phyloP scores from a whole-genome alignment of 2,329 filamentous ascomycete species.

The Clonostachys byssicola region DNA sequence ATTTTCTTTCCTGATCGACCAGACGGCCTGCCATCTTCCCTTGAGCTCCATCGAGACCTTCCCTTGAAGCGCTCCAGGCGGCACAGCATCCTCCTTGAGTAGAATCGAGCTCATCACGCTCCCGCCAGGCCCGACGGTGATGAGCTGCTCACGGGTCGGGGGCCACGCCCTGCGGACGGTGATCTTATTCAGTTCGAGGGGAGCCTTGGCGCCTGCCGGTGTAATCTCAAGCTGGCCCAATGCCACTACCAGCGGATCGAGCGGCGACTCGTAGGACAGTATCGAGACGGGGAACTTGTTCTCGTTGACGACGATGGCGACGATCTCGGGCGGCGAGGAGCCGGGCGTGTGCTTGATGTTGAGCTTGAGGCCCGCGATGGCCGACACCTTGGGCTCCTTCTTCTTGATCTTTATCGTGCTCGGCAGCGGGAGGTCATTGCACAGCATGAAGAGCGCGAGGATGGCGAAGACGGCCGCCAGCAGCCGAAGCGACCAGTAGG shows the following conservation, averaged over 20 bases:
- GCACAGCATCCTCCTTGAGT: constrained; percentile 27
- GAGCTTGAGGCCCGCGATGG: constrained; percentile 20
- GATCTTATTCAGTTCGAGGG: constrained; percentile 29
- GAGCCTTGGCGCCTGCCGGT: constrained; percentile 20
- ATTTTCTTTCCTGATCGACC: constrained; percentile 13
- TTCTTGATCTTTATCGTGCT: too few species aligned
- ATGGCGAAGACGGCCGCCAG: too few species aligned
- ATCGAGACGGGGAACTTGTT: constrained; percentile 30
- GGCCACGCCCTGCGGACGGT: constrained; percentile 34
- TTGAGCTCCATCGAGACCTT: constrained; percentile 24
- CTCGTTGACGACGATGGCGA: constrained; percentile 32
- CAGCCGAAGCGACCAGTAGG: too few species aligned
- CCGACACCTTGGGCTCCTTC: too few species aligned
- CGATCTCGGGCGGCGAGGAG: constrained; percentile 23
- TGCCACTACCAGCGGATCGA: constrained; percentile 34
- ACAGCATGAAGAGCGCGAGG: too few species aligned
- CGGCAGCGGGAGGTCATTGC: too few species aligned
- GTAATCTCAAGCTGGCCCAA: constrained; percentile 34
- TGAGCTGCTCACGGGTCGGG: constrained; percentile 26
- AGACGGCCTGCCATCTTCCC: constrained; percentile 29
- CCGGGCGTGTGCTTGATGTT: constrained; percentile 22
- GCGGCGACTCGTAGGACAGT: constrained; percentile 36
- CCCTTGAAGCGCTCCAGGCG: constrained; percentile 21
- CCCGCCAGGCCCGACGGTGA: constrained; percentile 31
- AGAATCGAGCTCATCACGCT: constrained; percentile 24